A percentile compares a stretch with the other conserved stretches of the same genome.
phyloP scores from a whole-genome alignment of 208 protist species.

The Trypanosoma boissoni region DNA sequence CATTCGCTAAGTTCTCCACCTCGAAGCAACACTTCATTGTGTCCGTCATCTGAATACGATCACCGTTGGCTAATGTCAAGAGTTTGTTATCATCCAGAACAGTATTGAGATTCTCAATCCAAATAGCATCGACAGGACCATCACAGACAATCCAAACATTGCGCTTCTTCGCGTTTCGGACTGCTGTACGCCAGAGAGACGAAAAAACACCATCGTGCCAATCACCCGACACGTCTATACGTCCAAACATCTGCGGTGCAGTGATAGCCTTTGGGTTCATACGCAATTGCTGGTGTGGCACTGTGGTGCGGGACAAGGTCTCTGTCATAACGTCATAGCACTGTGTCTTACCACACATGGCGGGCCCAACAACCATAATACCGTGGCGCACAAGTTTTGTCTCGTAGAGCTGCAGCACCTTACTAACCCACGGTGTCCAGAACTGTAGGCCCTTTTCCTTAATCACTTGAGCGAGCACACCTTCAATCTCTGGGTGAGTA shows the following conservation, averaged over 20 bases:
- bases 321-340: slow-evolving; percentile 93
- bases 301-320: slow-evolving; percentile 76
- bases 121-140: slow-evolving; percentile 98
- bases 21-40: slow-evolving; percentile 97
- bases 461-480: slow-evolving; percentile 84
- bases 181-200: slow-evolving; percentile 87
- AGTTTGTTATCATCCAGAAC: slow-evolving; percentile 99
- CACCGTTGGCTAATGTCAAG: slow-evolving; percentile 97
- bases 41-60: slow-evolving; percentile 96
- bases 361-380: slow-evolving; percentile 94
- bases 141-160: slow-evolving; percentile 97
- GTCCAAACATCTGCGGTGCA: slow-evolving; percentile 95
- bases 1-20: slow-evolving; percentile 97
- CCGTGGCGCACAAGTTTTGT: slow-evolving; percentile 94
- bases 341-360: slow-evolving; percentile 94
- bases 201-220: slow-evolving; percentile 97
- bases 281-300: slow-evolving; percentile 89
- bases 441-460: slow-evolving; percentile 83
- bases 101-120: slow-evolving; percentile 99
- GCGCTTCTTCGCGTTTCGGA: slow-evolving; percentile 86
- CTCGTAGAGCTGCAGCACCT: slow-evolving; percentile 95
- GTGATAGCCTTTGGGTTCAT: slow-evolving; percentile 97
- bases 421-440: slow-evolving; percentile 88
- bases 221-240: slow-evolving; percentile 93
- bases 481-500: slow-evolving; percentile 90